Evolutionary conservation across 768 basidiomycete genomes (phyloP).

Genomic region (Boletus edulis): DNA sequence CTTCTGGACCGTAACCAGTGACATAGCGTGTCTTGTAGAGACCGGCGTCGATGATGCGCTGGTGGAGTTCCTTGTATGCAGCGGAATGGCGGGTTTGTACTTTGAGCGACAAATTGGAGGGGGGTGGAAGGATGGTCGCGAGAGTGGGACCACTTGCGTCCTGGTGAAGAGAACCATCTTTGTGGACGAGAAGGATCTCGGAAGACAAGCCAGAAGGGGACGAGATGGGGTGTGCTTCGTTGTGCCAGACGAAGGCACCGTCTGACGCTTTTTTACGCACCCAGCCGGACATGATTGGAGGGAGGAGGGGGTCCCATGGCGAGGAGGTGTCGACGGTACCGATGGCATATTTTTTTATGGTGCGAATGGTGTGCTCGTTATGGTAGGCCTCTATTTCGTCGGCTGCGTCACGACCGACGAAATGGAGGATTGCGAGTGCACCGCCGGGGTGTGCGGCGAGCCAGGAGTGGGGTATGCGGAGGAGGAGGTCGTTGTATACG

Average conservation of each 20-base stretch:
- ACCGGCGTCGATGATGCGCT: constrained; percentile 70
- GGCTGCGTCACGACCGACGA: constrained; percentile 90
- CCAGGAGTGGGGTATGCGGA: constrained; percentile 71
- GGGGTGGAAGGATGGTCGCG: constrained; percentile 48
- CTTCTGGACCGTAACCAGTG: constrained; percentile 85
- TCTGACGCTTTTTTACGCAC: constrained; percentile 50
- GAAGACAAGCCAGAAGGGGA: constrained; percentile 38
- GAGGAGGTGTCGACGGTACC: constrained; percentile 61
- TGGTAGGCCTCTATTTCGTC: constrained; percentile 97
- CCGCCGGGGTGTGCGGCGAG: constrained; percentile 90
- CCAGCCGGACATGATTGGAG: constrained; percentile 87
- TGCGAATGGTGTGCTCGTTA: constrained; percentile 37
- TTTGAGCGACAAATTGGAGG: constrained; percentile 52
- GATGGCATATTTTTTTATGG: constrained; percentile 51
- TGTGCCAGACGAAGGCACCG: constrained; percentile 53
- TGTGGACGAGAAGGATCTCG: constrained; percentile 63
- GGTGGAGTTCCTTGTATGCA: constrained; percentile 80
- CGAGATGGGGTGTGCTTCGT: constrained; percentile 52
- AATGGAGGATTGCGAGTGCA: constrained; percentile 84
- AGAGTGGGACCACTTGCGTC: constrained; percentile 39
- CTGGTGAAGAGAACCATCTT: constrained; percentile 26
- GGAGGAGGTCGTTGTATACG: constrained; percentile 63
- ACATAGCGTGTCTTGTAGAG: constrained; percentile 84
- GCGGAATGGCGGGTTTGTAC: constrained; percentile 64
- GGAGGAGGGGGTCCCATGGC: constrained; percentile 74